Evolutionary conservation across 2,329 filamentous ascomycete genomes (phyloP).

Genomic region (Fusarium algeriense): DNA sequence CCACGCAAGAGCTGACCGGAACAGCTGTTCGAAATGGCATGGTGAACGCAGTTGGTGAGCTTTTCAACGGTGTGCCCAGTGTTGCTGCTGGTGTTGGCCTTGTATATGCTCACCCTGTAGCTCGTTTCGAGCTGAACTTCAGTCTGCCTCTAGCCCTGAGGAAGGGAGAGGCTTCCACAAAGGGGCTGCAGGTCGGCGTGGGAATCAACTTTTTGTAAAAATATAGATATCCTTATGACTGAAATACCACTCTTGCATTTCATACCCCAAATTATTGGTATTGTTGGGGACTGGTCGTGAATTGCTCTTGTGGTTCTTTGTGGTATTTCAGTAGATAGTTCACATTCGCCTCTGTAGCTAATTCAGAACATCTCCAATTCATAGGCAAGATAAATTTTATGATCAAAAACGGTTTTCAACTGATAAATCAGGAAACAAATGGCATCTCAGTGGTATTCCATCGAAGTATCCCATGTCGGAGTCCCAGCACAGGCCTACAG

Average conservation of each 20-base stretch:
- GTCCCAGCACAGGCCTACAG: too few relatives aligned
- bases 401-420: too few relatives aligned
- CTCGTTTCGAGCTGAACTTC: constrained; percentile 96
- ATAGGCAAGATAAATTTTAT: background rate
- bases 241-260: constrained; percentile 31
- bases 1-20: constrained; percentile 52
- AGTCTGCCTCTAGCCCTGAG: constrained; percentile 85
- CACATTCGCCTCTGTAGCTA: background rate
- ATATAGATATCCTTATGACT: constrained; percentile 35
- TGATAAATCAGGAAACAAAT: background rate
- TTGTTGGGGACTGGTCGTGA: background rate
- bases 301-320: background rate
- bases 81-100: constrained; percentile 88
- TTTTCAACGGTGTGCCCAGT: constrained; percentile 83
- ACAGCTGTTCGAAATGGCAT: constrained; percentile 66
- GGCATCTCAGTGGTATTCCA: background rate
- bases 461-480: too few relatives aligned
- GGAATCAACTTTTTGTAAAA: constrained; percentile 91
- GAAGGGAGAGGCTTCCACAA: constrained; percentile 86
- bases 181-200: constrained; percentile 94
- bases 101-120: constrained; percentile 94
- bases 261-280: background rate
- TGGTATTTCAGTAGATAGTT: background rate
- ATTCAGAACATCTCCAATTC: background rate
- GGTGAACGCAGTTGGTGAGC: constrained; percentile 72